Evolutionary conservation across 306 rosid genomes (phyloP).

Genomic region (Glycine soja): DNA sequence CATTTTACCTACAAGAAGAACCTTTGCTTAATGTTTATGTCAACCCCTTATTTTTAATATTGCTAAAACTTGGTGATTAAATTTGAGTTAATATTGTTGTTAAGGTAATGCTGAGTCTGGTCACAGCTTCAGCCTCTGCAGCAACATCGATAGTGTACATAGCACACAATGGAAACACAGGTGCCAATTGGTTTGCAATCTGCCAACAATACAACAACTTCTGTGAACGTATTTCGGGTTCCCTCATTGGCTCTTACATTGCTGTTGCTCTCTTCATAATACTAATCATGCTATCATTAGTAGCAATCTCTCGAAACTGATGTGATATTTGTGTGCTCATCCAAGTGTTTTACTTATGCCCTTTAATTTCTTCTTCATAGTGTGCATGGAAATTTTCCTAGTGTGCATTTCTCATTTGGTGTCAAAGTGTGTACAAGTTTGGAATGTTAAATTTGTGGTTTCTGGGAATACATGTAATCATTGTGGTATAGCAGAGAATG

Average conservation of each 20-base stretch:
- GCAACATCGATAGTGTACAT: slow-evolving; percentile 61
- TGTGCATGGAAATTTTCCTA: not conserved
- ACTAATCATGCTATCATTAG: slow-evolving; percentile 52
- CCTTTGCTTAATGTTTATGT: not conserved
- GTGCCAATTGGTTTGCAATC: slow-evolving; percentile 61
- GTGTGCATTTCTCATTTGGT: not conserved
- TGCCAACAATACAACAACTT: slow-evolving; percentile 63
- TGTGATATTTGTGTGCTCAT: slow-evolving; percentile 39
- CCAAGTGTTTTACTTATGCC: not conserved
- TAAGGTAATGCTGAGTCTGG: slow-evolving; percentile 64
- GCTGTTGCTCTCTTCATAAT: slow-evolving; percentile 48
- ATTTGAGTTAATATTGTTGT: slow-evolving; percentile 38
- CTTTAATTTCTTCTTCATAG: not conserved
- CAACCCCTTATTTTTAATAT: not conserved
- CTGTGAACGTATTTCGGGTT: slow-evolving; percentile 60
- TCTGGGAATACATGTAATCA: not conserved
- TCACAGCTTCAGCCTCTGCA: slow-evolving; percentile 64
- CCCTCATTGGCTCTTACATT: slow-evolving; percentile 63
- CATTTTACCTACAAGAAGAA: not conserved
- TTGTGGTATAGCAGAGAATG: not conserved
- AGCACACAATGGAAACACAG: slow-evolving; percentile 65
- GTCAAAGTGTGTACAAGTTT: not conserved
- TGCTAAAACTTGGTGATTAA: slow-evolving; percentile 4
- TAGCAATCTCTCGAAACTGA: slow-evolving; percentile 57
- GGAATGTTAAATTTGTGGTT: not conserved